phyloP scores from a whole-genome alignment of 768 basidiomycete genomes.

The Aureoboletus auriporus region DNA sequence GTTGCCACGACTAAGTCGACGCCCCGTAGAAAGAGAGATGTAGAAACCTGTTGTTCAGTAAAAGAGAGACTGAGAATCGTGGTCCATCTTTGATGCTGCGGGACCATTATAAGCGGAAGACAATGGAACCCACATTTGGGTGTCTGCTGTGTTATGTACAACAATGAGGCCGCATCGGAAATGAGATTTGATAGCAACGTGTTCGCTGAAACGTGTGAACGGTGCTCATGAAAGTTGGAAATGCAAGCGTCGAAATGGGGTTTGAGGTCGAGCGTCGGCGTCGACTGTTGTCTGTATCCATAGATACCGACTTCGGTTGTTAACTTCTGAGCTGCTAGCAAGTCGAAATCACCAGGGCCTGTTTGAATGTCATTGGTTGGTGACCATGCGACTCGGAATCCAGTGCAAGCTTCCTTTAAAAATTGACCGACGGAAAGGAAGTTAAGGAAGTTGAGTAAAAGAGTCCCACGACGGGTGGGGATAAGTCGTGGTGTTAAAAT shows the following conservation, averaged over 20 bases:
- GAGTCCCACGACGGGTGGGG: too few species aligned
- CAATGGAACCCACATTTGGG: conserved; percentile 10
- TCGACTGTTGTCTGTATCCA: conserved; percentile 4
- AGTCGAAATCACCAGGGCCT: too few species aligned
- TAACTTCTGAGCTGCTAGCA: too few species aligned
- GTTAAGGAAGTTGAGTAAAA: too few species aligned
- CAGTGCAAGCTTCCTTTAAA: too few species aligned
- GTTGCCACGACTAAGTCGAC: conserved; percentile 1
- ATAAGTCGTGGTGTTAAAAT: too few species aligned
- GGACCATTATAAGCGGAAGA: conserved; percentile 7
- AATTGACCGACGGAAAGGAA: too few species aligned
- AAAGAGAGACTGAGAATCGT: conserved; percentile 15
- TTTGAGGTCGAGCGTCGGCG: background rate
- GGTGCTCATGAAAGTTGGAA: too few species aligned
- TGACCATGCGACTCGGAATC: too few species aligned
- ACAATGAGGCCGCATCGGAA: conserved; percentile 15
- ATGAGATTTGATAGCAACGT: conserved; percentile 22
- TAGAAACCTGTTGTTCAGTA: background rate
- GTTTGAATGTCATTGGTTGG: too few species aligned
- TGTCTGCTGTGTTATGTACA: conserved; percentile 8
- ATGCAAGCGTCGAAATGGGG: too few species aligned
- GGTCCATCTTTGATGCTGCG: conserved; percentile 9
- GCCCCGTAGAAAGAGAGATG: background rate
- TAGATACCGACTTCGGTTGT: background rate
- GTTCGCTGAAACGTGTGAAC: conserved; percentile 10